Conservation (phyloP, 2,329 filamentous ascomycete species). For the Diaporthe australafricana region DNA sequence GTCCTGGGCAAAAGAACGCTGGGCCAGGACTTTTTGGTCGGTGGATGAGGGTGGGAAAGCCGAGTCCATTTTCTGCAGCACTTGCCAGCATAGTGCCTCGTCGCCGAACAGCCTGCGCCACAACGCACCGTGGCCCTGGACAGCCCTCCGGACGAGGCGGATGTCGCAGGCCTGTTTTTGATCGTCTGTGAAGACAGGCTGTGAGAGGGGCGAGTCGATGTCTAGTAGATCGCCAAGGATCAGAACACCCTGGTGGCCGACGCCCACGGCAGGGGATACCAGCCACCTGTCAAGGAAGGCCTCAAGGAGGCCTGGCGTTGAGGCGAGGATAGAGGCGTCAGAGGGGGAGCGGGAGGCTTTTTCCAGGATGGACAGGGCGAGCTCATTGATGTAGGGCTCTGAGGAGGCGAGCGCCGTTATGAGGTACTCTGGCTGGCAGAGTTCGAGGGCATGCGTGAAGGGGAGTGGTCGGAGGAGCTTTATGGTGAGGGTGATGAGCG, state of each 20-base stretch:
- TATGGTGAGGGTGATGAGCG: slow-evolving; percentile 63
- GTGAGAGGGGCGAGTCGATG: slow-evolving; percentile 60
- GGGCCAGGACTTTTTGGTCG: slow-evolving; percentile 47
- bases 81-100: slow-evolving; percentile 47
- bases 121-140: slow-evolving; percentile 62
- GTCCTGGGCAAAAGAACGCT: slow-evolving; percentile 63
- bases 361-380: slow-evolving; percentile 66
- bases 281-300: slow-evolving; percentile 66
- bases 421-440: slow-evolving; percentile 64
- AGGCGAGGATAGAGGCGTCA: slow-evolving; percentile 63
- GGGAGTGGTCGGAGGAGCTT: slow-evolving; percentile 66
- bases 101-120: slow-evolving; percentile 65
- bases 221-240: slow-evolving; percentile 67
- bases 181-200: slow-evolving; percentile 41
- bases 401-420: slow-evolving; percentile 65
- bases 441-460: slow-evolving; percentile 62
- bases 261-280: slow-evolving; percentile 62
- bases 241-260: slow-evolving; percentile 64
- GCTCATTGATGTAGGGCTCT: slow-evolving; percentile 66
- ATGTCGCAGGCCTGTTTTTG: slow-evolving; percentile 33
- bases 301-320: slow-evolving; percentile 60
- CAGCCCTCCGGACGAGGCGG: slow-evolving; percentile 47
- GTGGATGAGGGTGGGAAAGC: slow-evolving; percentile 33
- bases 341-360: slow-evolving; percentile 63
- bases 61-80: slow-evolving; percentile 30